Base-by-base conservation (phyloP, 148 eudicot species). In the Camellia japonica region DNA sequence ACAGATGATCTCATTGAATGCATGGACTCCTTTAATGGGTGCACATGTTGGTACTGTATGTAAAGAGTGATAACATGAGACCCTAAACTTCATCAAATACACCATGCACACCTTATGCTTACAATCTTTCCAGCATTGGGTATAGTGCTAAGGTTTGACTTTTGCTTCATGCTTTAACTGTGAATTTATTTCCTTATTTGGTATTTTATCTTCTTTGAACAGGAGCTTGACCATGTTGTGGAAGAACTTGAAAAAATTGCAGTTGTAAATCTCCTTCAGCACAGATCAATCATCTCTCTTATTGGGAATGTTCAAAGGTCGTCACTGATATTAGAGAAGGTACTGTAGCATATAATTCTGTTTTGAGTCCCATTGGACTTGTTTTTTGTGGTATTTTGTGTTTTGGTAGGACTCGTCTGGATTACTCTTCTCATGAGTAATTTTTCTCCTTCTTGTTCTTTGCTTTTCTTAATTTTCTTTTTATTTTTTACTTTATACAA, bases 281-380 rank as follows among this genome's bases (percentile, higher is more conserved):
- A 88, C 41, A 85, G 98, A 87, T 91, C 97, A 64, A 96, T 93
- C 64, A 92, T 96, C 72, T 93, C 99, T 69, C 97, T 96, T 77
- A 96, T 93, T 66, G 97, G 99, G 68, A 93, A 96, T 84, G 97
- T 93, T 68, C 93, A 96, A 77, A 90, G 90, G 87, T 93, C 99
- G 23, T 96, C 99, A 54, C 61, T 88, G 72, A 91, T 96, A 82
- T 85, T 93, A 49, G 99, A 93, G 84, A 92, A 92, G 97, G 99
- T 96, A 68, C 44, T 60, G n/a, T 52, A 14, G 49, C 44, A 30
- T 67, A 49, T 30, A 61, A 67, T 59, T 43, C 66, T 62, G 20
- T 71, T 74, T 14, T 58, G 19, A 14, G 30, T 20, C 55, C 74
- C 16, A 46, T 4, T 76, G 30, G 38, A 4, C 30, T 12, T 43